Percentiles rank a stretch among this genome's conserved stretches.
These are phyloP conservation scores for Epicoccum nigrum DNA, from an alignment of 2,329 filamentous ascomycete genomes.

Conservation along the genomic window DNA sequence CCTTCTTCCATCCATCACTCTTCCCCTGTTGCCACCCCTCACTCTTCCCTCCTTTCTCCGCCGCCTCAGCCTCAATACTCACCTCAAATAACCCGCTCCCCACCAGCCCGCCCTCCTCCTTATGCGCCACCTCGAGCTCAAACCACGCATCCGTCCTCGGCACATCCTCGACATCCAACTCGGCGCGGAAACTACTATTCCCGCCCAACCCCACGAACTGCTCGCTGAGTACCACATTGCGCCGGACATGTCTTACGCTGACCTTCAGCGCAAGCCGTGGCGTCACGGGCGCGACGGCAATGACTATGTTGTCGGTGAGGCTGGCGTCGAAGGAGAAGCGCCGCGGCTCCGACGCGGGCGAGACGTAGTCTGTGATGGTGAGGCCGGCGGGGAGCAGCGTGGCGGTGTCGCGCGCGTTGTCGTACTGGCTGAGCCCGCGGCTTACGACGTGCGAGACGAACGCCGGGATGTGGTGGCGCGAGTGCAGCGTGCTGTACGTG, in stretches of 20 bases:
- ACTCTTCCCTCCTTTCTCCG: background rate
- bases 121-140: slow-evolving; percentile 30
- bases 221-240: slow-evolving; percentile 25
- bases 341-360: slow-evolving; percentile 23
- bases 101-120: slow-evolving; percentile 16
- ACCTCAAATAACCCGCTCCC: slow-evolving; percentile 31
- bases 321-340: slow-evolving; percentile 29
- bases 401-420: slow-evolving; percentile 31
- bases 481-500: slow-evolving; percentile 29
- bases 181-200: slow-evolving; percentile 24
- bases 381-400: slow-evolving; percentile 26
- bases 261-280: slow-evolving; percentile 21
- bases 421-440: slow-evolving; percentile 29
- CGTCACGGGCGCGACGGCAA: slow-evolving; percentile 26
- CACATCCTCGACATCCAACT: slow-evolving; percentile 24
- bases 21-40: background rate
- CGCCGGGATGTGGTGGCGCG: slow-evolving; percentile 13
- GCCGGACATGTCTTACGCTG: slow-evolving; percentile 24
- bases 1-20: background rate
- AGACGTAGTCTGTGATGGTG: slow-evolving; percentile 27
- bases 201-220: slow-evolving; percentile 23
- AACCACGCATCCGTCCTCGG: slow-evolving; percentile 33
- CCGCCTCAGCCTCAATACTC: slow-evolving; percentile 23
- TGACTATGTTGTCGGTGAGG: slow-evolving; percentile 20
- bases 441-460: slow-evolving; percentile 30